Conservation (phyloP, 768 basidiomycete genomes). For the Russula sp. region DNA sequence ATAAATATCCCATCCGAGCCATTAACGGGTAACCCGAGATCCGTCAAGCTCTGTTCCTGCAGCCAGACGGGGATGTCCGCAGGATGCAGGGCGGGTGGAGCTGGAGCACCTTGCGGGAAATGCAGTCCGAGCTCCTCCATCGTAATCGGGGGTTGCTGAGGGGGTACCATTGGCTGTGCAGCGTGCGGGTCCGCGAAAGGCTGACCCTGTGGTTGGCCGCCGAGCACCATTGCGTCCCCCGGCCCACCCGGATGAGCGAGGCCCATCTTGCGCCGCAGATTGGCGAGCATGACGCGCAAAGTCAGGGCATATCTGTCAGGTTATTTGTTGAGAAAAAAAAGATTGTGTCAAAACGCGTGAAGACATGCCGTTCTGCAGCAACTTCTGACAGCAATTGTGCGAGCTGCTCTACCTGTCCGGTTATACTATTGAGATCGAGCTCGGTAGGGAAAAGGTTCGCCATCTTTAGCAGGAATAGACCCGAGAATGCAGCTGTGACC, state of each 20-base stretch:
- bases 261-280: conserved; percentile 83
- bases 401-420: conserved; percentile 82
- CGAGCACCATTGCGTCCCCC: conserved; percentile 41
- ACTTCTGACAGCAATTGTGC: conserved; percentile 88
- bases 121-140: conserved; percentile 81
- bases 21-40: conserved; percentile 87
- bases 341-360: neutral
- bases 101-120: conserved; percentile 54
- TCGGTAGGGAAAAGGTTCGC: conserved; percentile 87
- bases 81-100: conserved; percentile 56
- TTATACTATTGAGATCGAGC: conserved; percentile 70
- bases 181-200: conserved; percentile 49
- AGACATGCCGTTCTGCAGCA: conserved; percentile 72
- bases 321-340: neutral
- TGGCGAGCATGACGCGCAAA: conserved; percentile 88
- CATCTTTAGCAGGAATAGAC: conserved; percentile 90
- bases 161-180: conserved; percentile 34
- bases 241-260: conserved; percentile 32
- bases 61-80: conserved; percentile 86
- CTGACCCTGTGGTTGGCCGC: conserved; percentile 35
- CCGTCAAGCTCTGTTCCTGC: conserved; percentile 87
- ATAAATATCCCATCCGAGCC: conserved; percentile 90
- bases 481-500: conserved; percentile 87
- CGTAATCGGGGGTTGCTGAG: conserved; percentile 48
- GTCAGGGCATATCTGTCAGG: conserved; percentile 75